Percentiles rank a stretch among this genome's conserved stretches.
phyloP scores from a whole-genome alignment of 345 rosid genomes.

The Acer saccharum region DNA sequence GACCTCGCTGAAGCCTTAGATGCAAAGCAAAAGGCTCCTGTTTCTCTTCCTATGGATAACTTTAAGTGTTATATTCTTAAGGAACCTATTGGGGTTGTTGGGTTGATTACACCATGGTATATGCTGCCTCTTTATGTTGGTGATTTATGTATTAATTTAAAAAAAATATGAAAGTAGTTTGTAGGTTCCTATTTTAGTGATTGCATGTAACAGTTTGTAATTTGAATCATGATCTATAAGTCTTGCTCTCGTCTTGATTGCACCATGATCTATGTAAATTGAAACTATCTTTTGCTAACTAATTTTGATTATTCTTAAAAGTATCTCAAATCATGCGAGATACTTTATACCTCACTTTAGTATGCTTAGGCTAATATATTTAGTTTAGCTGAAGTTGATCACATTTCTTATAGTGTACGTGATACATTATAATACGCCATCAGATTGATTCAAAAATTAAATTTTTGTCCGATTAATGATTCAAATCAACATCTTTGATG shows the following conservation, averaged over 20 bases:
- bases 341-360: background rate
- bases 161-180: too few relatives aligned
- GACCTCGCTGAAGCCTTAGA: slow-evolving; percentile 95
- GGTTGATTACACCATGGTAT: slow-evolving; percentile 96
- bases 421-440: background rate
- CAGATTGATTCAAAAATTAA: background rate
- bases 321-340: background rate
- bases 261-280: background rate
- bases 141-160: background rate
- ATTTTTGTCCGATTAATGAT: background rate
- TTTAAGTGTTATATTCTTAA: slow-evolving; percentile 75
- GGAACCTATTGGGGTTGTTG: slow-evolving; percentile 97
- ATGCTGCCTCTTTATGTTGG: slow-evolving; percentile 9
- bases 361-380: background rate
- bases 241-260: background rate
- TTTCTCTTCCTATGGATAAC: slow-evolving; percentile 82
- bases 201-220: background rate
- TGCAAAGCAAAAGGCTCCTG: slow-evolving; percentile 81
- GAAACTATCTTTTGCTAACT: background rate
- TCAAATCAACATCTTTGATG: background rate
- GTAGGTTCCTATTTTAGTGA: too few relatives aligned
- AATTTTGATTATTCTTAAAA: background rate
- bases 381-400: background rate
- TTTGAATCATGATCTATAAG: background rate
- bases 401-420: background rate